A percentile compares a stretch with the other conserved stretches of the same genome.
Conservation (phyloP, 352 stramenopile species). For the Phytopythium oedochilum region DNA sequence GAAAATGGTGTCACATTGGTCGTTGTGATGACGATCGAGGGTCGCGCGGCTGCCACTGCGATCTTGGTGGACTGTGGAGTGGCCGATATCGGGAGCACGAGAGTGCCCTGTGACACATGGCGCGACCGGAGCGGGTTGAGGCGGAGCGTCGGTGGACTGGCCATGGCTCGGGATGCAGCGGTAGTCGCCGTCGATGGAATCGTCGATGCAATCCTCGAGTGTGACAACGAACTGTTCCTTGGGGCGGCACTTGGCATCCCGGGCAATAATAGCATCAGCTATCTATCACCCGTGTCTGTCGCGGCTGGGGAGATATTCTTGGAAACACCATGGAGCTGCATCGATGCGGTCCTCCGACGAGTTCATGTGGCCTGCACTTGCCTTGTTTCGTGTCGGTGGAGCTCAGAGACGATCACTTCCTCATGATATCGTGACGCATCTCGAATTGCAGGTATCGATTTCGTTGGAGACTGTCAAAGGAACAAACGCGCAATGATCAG, state of each 20-base stretch:
- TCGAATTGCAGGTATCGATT: no score
- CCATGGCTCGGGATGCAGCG: neutral
- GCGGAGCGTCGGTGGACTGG: neutral
- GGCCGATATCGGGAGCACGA: neutral
- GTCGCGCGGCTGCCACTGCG: neutral
- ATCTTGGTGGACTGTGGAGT: neutral
- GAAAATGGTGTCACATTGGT: constrained; percentile 3
- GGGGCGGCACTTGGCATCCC: no score
- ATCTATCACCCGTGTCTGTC: no score
- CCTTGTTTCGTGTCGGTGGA: no score
- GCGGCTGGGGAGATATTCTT: no score
- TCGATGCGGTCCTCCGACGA: neutral
- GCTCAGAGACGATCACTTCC: no score
- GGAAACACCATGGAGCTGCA: no score
- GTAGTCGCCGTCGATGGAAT: neutral
- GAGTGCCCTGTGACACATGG: constrained; percentile 2
- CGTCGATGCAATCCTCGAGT: neutral
- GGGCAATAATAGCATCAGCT: no score
- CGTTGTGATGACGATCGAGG: neutral
- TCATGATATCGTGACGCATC: no score
- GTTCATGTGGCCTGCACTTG: no score
- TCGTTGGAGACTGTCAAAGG: no score
- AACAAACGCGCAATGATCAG: neutral
- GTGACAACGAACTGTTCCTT: no score
- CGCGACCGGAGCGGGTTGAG: constrained; percentile 6